These are phyloP conservation scores for Ceratopteris richardii DNA, from an alignment of 75 land plant genomes.

Conservation along the genomic window DNA sequence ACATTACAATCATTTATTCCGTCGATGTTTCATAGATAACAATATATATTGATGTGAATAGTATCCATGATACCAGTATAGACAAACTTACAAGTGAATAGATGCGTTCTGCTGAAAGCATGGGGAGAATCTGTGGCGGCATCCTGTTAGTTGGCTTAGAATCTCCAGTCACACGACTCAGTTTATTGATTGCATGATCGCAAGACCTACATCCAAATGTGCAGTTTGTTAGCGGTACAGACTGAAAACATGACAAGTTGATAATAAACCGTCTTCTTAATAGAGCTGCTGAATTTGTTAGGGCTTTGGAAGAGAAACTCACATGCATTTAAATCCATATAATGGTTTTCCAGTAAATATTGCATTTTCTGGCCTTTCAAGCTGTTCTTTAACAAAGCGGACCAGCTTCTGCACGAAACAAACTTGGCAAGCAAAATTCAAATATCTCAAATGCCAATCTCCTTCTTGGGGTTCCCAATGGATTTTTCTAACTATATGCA, in stretches of 20 bases:
- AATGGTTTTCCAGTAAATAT: slow-evolving; percentile 37
- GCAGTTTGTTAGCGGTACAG: too few species aligned
- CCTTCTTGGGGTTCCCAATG: not conserved
- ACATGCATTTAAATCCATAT: slow-evolving; percentile 39
- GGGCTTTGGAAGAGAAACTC: not conserved
- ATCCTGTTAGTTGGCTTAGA: slow-evolving; percentile 26
- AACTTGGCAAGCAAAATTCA: not conserved
- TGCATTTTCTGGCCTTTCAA: slow-evolving; percentile 29
- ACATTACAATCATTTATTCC: too few species aligned
- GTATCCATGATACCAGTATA: too few species aligned
- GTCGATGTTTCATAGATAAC: too few species aligned
- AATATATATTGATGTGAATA: too few species aligned
- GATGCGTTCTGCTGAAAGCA: slow-evolving; percentile 34
- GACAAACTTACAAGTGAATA: slow-evolving; percentile 20
- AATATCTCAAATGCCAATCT: not conserved
- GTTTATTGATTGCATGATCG: slow-evolving; percentile 26
- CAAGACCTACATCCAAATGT: slow-evolving; percentile 35
- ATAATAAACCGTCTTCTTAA: too few species aligned
- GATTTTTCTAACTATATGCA: too few species aligned
- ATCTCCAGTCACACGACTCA: slow-evolving; percentile 15
- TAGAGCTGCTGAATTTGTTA: too few species aligned
- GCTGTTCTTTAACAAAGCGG: slow-evolving; percentile 20
- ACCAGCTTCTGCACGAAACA: slow-evolving; percentile 19
- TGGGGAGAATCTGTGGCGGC: slow-evolving; percentile 28
- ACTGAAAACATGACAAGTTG: too few species aligned